Conservation (phyloP, 1,139 yeast species). For the Taiozyma onychis region DNA sequence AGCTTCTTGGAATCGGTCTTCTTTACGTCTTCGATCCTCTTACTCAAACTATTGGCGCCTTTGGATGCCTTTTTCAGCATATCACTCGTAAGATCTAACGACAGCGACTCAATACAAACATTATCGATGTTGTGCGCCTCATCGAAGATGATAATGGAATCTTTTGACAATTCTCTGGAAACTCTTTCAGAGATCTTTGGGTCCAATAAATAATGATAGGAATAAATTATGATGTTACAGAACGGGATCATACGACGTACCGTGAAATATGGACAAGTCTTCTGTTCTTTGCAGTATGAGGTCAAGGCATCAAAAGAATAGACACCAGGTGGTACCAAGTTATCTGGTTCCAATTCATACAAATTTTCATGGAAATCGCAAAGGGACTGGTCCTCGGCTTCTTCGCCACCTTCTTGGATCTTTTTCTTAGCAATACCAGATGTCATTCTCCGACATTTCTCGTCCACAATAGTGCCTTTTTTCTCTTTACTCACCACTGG, state of each 20-base stretch:
- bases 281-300: slow-evolving; percentile 68
- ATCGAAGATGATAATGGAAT: slow-evolving; percentile 90
- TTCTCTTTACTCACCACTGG: slow-evolving; percentile 84
- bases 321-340: slow-evolving; percentile 87
- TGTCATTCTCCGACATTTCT: slow-evolving; percentile 89
- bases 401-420: slow-evolving; percentile 46
- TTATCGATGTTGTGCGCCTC: slow-evolving; percentile 99
- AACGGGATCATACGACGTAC: slow-evolving; percentile 97
- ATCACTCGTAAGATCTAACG: slow-evolving; percentile 85
- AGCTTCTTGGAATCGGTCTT: slow-evolving; percentile 75
- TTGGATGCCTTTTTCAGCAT: slow-evolving; percentile 67
- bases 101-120: slow-evolving; percentile 93
- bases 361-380: slow-evolving; percentile 91
- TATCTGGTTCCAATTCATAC: slow-evolving; percentile 79
- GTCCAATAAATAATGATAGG: slow-evolving; percentile 91
- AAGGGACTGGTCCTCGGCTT: slow-evolving; percentile 48
- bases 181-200: slow-evolving; percentile 97
- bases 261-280: slow-evolving; percentile 93
- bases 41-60: slow-evolving; percentile 76
- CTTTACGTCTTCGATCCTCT: slow-evolving; percentile 77
- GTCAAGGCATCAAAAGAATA: slow-evolving; percentile 84
- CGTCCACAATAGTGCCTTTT: slow-evolving; percentile 94
- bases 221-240: slow-evolving; percentile 90
- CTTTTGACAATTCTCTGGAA: slow-evolving; percentile 85
- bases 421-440: slow-evolving; percentile 79